Evolutionary conservation across 306 rosid species (phyloP).

Genomic region (Cucumis cinereus): DNA sequence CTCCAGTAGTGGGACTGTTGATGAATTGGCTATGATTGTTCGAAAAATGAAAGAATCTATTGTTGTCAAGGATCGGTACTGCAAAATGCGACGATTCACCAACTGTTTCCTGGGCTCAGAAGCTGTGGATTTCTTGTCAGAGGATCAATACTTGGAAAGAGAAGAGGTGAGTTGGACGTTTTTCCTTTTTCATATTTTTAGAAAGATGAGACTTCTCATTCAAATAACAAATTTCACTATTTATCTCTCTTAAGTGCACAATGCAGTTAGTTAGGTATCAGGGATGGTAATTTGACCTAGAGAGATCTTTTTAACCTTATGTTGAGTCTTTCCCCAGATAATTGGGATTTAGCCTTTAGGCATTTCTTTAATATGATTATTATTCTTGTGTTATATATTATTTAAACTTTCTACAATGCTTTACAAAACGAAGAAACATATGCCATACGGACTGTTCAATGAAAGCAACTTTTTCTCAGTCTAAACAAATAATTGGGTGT

Average conservation of each 20-base stretch:
- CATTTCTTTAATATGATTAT: not conserved
- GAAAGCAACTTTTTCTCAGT: not conserved
- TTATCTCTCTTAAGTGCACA: not conserved
- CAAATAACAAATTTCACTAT: not conserved
- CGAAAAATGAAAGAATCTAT: constrained; percentile 74
- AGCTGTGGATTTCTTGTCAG: constrained; percentile 79
- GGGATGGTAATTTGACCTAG: not conserved
- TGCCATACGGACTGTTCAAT: not conserved
- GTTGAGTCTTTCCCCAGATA: not conserved
- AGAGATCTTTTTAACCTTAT: not conserved
- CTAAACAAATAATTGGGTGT: not conserved
- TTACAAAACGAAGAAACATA: not conserved
- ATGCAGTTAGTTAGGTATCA: not conserved
- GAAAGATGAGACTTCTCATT: not conserved
- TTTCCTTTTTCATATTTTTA: not conserved
- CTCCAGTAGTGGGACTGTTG: constrained; percentile 45
- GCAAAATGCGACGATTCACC: constrained; percentile 66
- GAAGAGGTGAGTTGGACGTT: constrained; percentile 50
- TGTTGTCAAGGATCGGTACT: constrained; percentile 54
- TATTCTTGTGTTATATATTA: not conserved
- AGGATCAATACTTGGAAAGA: constrained; percentile 91
- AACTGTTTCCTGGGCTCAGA: constrained; percentile 68
- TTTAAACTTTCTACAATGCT: not conserved
- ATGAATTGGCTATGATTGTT: constrained; percentile 65
- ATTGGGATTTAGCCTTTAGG: not conserved